These are phyloP conservation scores for Fonsecaea monophora DNA, from an alignment of 2,329 filamentous ascomycete species.

Conservation along the genomic window DNA sequence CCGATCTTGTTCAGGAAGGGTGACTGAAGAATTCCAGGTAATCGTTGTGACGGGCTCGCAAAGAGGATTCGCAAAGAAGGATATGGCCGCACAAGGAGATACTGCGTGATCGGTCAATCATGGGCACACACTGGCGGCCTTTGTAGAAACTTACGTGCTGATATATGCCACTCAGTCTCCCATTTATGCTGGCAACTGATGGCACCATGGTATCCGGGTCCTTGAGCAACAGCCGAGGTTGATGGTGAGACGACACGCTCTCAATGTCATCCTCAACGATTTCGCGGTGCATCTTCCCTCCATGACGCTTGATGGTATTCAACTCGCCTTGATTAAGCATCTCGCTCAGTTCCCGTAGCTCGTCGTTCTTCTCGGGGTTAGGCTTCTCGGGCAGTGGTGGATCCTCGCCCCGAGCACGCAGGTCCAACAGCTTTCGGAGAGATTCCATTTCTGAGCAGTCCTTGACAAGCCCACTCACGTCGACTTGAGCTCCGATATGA, in stretches of 20 bases:
- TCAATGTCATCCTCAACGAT: constrained; percentile 52
- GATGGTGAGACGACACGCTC: constrained; percentile 42
- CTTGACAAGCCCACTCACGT: constrained; percentile 72
- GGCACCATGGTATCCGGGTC: constrained; percentile 47
- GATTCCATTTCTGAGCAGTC: constrained; percentile 71
- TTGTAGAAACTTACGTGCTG: constrained; percentile 58
- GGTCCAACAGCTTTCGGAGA: constrained; percentile 57
- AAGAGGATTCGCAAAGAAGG: constrained; percentile 72
- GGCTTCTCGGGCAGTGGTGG: constrained; percentile 38
- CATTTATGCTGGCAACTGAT: constrained; percentile 44
- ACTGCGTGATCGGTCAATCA: constrained; percentile 41
- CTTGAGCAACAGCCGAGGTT: constrained; percentile 57
- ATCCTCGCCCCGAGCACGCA: constrained; percentile 44
- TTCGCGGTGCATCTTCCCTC: constrained; percentile 68
- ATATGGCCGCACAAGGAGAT: constrained; percentile 61
- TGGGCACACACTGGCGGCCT: neutral
- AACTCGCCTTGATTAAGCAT: constrained; percentile 74
- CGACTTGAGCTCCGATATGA: constrained; percentile 75
- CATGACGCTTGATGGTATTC: constrained; percentile 66
- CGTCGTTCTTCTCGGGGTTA: constrained; percentile 57
- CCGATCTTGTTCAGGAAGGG: constrained; percentile 55
- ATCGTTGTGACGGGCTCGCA: constrained; percentile 70
- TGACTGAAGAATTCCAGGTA: constrained; percentile 71
- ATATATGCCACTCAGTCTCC: constrained; percentile 61
- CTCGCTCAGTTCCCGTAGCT: constrained; percentile 70